phyloP scores from a whole-genome alignment of 768 basidiomycete species.

The Dictyophora rubrovolvata region DNA sequence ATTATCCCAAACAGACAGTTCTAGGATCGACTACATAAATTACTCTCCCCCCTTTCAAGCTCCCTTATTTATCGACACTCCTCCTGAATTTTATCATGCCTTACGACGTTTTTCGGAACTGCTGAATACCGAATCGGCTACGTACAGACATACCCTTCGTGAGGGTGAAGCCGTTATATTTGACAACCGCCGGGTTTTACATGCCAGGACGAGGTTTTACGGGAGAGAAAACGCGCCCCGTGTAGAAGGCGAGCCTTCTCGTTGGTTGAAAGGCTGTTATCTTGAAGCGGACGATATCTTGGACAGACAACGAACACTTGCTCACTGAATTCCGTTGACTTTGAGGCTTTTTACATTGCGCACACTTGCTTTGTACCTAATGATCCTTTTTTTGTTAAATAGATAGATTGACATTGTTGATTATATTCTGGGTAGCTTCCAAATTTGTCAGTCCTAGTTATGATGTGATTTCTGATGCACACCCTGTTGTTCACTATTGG shows the following conservation, averaged over 20 bases:
- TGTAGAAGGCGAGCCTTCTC: slow-evolving; percentile 39
- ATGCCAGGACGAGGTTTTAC: slow-evolving; percentile 75
- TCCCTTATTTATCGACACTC: slow-evolving; percentile 48
- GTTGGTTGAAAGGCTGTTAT: slow-evolving; percentile 83
- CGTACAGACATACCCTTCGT: slow-evolving; percentile 53
- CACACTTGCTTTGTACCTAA: too few species aligned
- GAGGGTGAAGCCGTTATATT: slow-evolving; percentile 88
- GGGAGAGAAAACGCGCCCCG: slow-evolving; percentile 25
- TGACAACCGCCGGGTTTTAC: slow-evolving; percentile 84
- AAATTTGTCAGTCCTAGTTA: too few species aligned
- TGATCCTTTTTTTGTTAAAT: too few species aligned
- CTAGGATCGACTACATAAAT: slow-evolving; percentile 58
- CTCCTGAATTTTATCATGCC: slow-evolving; percentile 49
- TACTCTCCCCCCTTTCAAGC: slow-evolving; percentile 96
- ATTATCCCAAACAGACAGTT: slow-evolving; percentile 25
- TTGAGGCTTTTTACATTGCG: too few species aligned
- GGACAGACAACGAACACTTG: slow-evolving; percentile 19
- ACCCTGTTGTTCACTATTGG: too few species aligned
- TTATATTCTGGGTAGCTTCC: too few species aligned
- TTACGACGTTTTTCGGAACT: slow-evolving; percentile 49
- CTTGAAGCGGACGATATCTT: slow-evolving; percentile 47
- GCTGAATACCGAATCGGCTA: slow-evolving; percentile 40
- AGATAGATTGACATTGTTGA: too few species aligned
- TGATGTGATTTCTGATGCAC: too few species aligned
- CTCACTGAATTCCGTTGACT: too few species aligned